A percentile compares a stretch with the other conserved stretches of the same genome.
Evolutionary conservation across 805 yeast species (phyloP).

Genomic region (Kodamaea fukazawae): DNA sequence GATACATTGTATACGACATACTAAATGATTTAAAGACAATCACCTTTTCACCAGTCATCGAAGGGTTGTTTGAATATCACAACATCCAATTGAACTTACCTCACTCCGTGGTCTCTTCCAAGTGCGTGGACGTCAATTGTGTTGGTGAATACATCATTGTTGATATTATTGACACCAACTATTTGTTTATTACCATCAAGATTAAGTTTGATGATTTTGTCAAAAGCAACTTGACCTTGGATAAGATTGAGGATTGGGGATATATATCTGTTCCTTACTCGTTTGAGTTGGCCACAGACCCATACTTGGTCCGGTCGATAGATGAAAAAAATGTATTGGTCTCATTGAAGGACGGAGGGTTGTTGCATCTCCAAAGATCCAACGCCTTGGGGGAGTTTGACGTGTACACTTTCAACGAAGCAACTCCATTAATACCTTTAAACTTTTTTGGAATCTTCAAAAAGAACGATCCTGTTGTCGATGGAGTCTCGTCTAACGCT

Average conservation of each 20-base stretch:
- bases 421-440: conserved; percentile 31
- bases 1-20: conserved; percentile 25
- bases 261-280: conserved; percentile 64
- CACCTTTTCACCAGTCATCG: conserved; percentile 38
- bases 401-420: conserved; percentile 54
- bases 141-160: conserved; percentile 34
- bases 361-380: conserved; percentile 51
- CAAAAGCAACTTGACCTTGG: conserved; percentile 15
- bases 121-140: conserved; percentile 14
- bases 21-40: conserved; percentile 31
- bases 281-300: conserved; percentile 44
- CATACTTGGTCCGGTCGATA: conserved; percentile 51
- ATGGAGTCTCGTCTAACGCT: conserved; percentile 38
- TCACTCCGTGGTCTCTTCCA: conserved; percentile 16
- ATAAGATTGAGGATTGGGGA: conserved; percentile 56
- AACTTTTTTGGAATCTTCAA: conserved; percentile 24
- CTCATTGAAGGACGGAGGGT: conserved; percentile 73
- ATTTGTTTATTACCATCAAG: conserved; percentile 49
- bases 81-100: conserved; percentile 28
- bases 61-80: conserved; percentile 33
- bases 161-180: conserved; percentile 53
- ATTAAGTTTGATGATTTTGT: conserved; percentile 45
- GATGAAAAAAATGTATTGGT: conserved; percentile 48
- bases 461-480: conserved; percentile 22
- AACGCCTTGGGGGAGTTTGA: conserved; percentile 30